A percentile compares a stretch with the other conserved stretches of the same genome.
phyloP scores from a whole-genome alignment of 441 rosid species.

The Croton setiger region DNA sequence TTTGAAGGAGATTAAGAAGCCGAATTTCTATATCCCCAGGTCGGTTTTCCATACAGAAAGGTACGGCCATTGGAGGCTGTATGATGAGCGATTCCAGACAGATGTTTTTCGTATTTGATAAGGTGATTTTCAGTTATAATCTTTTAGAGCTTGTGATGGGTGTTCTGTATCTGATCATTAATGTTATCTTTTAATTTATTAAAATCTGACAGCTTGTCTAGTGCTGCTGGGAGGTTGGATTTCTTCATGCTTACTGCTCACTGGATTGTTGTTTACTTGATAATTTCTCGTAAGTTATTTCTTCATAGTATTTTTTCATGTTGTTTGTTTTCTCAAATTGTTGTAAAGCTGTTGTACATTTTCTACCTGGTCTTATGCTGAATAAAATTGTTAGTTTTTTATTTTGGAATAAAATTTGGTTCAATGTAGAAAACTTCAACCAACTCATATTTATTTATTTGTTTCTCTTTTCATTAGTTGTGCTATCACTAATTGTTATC shows the following conservation, averaged over 20 bases:
- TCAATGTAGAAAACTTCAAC: background rate
- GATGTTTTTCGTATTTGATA: conserved; percentile 59
- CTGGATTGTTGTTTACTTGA: background rate
- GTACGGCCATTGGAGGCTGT: conserved; percentile 74
- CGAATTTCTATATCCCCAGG: conserved; percentile 48
- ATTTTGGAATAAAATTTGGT: background rate
- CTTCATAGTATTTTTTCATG: background rate
- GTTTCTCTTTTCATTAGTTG: too few relatives aligned
- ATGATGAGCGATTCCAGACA: conserved; percentile 72
- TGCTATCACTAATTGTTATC: too few relatives aligned
- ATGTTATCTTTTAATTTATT: background rate
- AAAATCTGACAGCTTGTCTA: background rate
- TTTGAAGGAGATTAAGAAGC: conserved; percentile 47
- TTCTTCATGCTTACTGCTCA: background rate
- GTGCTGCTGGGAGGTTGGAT: background rate
- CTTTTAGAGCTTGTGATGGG: background rate
- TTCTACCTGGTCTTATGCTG: background rate
- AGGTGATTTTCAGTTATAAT: background rate
- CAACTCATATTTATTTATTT: background rate
- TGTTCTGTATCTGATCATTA: background rate
- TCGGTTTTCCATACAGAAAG: conserved; percentile 49
- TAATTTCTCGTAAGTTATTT: background rate
- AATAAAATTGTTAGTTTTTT: background rate
- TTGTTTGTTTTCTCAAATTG: background rate
- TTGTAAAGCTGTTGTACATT: background rate